A percentile compares a stretch with the other conserved stretches of the same genome.
These are phyloP conservation scores for Nicotiana attenuata DNA, from an alignment of 257 asterid species.

Conservation along the genomic window DNA sequence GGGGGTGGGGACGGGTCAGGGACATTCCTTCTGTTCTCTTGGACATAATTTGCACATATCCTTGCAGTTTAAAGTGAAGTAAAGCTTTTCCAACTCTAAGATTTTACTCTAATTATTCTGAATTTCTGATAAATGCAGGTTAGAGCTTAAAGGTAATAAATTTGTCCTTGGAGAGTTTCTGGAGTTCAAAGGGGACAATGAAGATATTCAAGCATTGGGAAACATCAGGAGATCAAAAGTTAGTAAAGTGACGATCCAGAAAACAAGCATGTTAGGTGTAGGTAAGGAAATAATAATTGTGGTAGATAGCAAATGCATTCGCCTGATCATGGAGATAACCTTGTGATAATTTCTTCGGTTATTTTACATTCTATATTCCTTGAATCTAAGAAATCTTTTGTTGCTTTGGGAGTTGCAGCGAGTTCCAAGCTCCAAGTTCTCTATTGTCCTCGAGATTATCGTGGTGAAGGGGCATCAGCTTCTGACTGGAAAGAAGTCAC, in stretches of 20 bases:
- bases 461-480: constrained; percentile 50
- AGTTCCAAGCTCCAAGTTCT: constrained; percentile 62
- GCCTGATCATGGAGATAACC: neutral
- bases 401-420: constrained; percentile 40
- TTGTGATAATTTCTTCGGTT: neutral
- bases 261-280: constrained; percentile 92
- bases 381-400: constrained; percentile 10
- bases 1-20: neutral
- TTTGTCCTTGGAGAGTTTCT: constrained; percentile 76
- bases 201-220: constrained; percentile 56
- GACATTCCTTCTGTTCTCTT: neutral
- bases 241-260: constrained; percentile 60
- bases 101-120: neutral
- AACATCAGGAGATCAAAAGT: constrained; percentile 86
- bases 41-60: neutral
- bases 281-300: constrained; percentile 39
- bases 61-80: neutral
- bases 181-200: constrained; percentile 87
- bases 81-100: neutral
- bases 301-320: neutral
- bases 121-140: constrained; percentile 35
- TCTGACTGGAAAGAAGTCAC: constrained; percentile 66
- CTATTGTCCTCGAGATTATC: constrained; percentile 71
- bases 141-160: constrained; percentile 77
- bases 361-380: neutral